phyloP scores from a whole-genome alignment of 805 yeast species.

The Saccharomycopsis olivae region DNA sequence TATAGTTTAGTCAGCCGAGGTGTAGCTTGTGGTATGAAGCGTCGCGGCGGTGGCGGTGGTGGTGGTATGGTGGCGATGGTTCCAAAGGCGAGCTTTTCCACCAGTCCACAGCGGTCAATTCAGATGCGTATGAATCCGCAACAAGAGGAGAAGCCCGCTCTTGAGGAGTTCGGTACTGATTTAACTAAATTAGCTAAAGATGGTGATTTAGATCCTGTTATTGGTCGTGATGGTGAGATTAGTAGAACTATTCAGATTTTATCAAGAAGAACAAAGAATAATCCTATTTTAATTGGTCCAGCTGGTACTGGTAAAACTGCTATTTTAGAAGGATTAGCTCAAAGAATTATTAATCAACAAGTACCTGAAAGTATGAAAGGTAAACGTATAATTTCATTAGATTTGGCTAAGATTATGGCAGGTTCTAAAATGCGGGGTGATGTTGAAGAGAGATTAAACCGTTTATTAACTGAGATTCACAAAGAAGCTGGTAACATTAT shows the following conservation, averaged over 20 bases:
- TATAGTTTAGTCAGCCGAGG: too few relatives aligned
- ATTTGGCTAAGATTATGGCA: slow-evolving; percentile 79
- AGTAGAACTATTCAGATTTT: slow-evolving; percentile 85
- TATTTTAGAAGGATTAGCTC: slow-evolving; percentile 93
- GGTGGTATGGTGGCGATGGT: too few relatives aligned
- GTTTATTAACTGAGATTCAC: slow-evolving; percentile 63
- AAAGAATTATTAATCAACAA: slow-evolving; percentile 80
- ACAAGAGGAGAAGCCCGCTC: slow-evolving; percentile 52
- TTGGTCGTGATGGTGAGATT: slow-evolving; percentile 94
- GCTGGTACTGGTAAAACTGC: slow-evolving; percentile 99
- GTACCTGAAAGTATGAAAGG: slow-evolving; percentile 92
- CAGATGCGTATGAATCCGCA: slow-evolving; percentile 23
- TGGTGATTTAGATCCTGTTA: slow-evolving; percentile 92
- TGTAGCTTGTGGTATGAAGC: too few relatives aligned
- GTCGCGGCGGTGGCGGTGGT: too few relatives aligned
- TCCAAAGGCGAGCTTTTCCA: too few relatives aligned
- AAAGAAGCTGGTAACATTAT: slow-evolving; percentile 59
- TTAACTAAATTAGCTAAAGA: slow-evolving; percentile 77
- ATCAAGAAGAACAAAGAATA: slow-evolving; percentile 88
- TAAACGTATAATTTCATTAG: slow-evolving; percentile 74
- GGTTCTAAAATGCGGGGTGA: slow-evolving; percentile 97
- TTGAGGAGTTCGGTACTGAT: slow-evolving; percentile 78
- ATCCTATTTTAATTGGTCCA: slow-evolving; percentile 88
- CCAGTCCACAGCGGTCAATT: too few relatives aligned
- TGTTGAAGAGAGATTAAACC: slow-evolving; percentile 82